phyloP scores from a whole-genome alignment of 768 basidiomycete species.

The Rhizopogon roseolus region DNA sequence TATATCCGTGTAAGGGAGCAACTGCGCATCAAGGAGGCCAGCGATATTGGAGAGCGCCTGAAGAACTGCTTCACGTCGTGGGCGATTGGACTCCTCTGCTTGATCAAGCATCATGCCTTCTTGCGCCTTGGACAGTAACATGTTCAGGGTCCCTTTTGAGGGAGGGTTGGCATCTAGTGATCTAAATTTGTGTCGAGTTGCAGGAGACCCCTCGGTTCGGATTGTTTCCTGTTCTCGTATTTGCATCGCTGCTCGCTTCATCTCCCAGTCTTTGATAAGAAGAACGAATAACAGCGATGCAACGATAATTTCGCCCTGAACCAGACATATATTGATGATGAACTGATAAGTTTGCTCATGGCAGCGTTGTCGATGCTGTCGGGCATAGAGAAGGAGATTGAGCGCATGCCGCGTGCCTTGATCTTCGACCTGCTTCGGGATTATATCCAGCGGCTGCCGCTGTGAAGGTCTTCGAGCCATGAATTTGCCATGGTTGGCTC shows the following conservation, averaged over 20 bases:
- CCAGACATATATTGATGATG: slow-evolving; percentile 57
- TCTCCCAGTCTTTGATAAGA: slow-evolving; percentile 60
- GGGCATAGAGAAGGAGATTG: slow-evolving; percentile 46
- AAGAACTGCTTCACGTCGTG: slow-evolving; percentile 32
- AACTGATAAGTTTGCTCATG: slow-evolving; percentile 57
- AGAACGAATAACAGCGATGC: slow-evolving; percentile 66
- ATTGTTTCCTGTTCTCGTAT: slow-evolving; percentile 13
- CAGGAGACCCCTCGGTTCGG: slow-evolving; percentile 9
- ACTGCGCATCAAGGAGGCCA: slow-evolving; percentile 42
- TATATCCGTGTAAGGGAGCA: slow-evolving; percentile 41
- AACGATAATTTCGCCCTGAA: slow-evolving; percentile 79
- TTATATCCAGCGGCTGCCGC: slow-evolving; percentile 22
- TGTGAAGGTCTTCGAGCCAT: slow-evolving; percentile 10
- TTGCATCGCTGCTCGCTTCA: slow-evolving; percentile 25
- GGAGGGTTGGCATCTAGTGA: slow-evolving; percentile 11
- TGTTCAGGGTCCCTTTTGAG: slow-evolving; percentile 25
- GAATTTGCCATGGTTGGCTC: slow-evolving; percentile 10
- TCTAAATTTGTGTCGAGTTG: slow-evolving; percentile 11
- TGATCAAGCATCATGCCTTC: slow-evolving; percentile 25
- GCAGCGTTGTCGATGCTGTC: slow-evolving; percentile 49
- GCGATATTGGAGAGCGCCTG: slow-evolving; percentile 63
- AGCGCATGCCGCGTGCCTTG: slow-evolving; percentile 46
- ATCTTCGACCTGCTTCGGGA: slow-evolving; percentile 31
- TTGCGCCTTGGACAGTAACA: slow-evolving; percentile 26
- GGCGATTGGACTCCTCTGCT: slow-evolving; percentile 11